Evolutionary conservation across 257 asterid genomes (phyloP).

Genomic region (Nicotiana knightiana): DNA sequence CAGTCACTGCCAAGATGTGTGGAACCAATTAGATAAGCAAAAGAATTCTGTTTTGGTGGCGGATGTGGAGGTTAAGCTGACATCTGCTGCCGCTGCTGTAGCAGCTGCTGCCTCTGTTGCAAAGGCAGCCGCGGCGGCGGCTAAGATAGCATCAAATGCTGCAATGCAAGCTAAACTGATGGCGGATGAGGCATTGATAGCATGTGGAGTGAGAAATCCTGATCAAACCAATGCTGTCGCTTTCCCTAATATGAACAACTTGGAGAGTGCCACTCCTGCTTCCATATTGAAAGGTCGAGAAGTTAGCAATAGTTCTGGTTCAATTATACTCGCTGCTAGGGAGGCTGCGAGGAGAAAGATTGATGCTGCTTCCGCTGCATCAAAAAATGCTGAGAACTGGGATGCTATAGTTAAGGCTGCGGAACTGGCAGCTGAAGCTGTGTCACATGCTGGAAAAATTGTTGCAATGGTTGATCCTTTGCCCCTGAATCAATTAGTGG

Average conservation of each 20-base stretch:
- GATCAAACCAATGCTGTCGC: conserved; percentile 17
- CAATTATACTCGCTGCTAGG: conserved; percentile 71
- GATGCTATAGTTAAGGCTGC: conserved; percentile 93
- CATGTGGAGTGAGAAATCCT: conserved; percentile 28
- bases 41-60: conserved; percentile 49
- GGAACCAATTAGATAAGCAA: conserved; percentile 67
- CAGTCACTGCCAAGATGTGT: conserved; percentile 68
- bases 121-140: conserved; percentile 97
- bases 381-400: conserved; percentile 88
- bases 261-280: conserved; percentile 51
- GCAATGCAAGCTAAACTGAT: conserved; percentile 79
- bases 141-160: conserved; percentile 82
- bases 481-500: conserved; percentile 53
- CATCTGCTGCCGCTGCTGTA: conserved; percentile 83
- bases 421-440: conserved; percentile 94
- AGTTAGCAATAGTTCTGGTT: conserved; percentile 41
- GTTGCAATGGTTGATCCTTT: conserved; percentile 82
- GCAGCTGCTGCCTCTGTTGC: conserved; percentile 98
- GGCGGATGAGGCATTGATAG: conserved; percentile 67
- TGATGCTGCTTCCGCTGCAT: conserved; percentile 94
- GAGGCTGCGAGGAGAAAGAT: conserved; percentile 88
- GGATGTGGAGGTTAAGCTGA: conserved; percentile 63
- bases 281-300: conserved; percentile 53
- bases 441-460: conserved; percentile 84
- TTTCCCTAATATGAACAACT: conserved; percentile 24